These are phyloP conservation scores for Paraconiothyrium brasiliense DNA, from an alignment of 2,329 filamentous ascomycete genomes.

Conservation along the genomic window DNA sequence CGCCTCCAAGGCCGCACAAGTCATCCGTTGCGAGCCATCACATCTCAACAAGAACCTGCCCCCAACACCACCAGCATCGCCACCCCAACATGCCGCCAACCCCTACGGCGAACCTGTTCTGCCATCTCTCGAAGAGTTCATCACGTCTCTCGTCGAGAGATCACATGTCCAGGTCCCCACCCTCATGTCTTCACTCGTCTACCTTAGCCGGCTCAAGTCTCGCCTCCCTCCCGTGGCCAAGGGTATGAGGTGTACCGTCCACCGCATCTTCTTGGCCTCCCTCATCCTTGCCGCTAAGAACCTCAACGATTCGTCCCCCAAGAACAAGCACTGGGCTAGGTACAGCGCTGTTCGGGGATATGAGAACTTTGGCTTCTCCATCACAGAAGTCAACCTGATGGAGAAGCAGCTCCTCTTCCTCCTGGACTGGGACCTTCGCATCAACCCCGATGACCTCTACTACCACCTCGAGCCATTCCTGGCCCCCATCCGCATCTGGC, in stretches of 20 bases:
- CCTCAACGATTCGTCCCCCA: slow-evolving; percentile 96
- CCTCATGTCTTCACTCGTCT: slow-evolving; percentile 95
- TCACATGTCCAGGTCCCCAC: slow-evolving; percentile 98
- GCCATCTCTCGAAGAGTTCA: slow-evolving; percentile 88
- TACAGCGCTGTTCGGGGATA: slow-evolving; percentile 82
- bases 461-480: slow-evolving; percentile 88
- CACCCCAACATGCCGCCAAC: slow-evolving; percentile 60
- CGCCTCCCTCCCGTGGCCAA: slow-evolving; percentile 93
- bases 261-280: slow-evolving; percentile 94
- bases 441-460: slow-evolving; percentile 86
- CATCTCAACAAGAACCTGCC: slow-evolving; percentile 60
- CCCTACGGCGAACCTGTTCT: slow-evolving; percentile 63
- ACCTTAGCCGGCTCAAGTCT: slow-evolving; percentile 83
- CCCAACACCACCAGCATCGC: slow-evolving; percentile 68
- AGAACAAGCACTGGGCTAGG: slow-evolving; percentile 99
- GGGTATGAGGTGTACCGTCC: slow-evolving; percentile 93
- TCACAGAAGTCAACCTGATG: slow-evolving; percentile 98
- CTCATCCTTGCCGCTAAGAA: slow-evolving; percentile 94
- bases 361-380: slow-evolving; percentile 86
- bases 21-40: slow-evolving; percentile 77
- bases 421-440: slow-evolving; percentile 91
- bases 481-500: slow-evolving; percentile 76
- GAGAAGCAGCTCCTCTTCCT: slow-evolving; percentile 97
- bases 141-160: slow-evolving; percentile 85
- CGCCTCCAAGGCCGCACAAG: slow-evolving; percentile 75